Evolutionary conservation across 345 rosid genomes (phyloP).

Genomic region (Gossypium ekmanianum): DNA sequence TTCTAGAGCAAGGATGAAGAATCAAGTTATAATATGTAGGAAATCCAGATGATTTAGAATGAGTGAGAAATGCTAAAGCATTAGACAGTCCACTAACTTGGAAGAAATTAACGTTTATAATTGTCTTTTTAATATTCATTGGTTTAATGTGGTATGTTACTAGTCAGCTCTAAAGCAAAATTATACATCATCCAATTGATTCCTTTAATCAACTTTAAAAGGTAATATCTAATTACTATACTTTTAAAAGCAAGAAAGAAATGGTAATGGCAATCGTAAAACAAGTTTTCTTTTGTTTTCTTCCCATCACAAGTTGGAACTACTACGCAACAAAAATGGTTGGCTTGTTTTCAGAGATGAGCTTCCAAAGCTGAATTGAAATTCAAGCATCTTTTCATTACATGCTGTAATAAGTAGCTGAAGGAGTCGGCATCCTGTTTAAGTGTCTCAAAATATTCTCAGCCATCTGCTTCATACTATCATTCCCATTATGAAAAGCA

Average conservation of each 20-base stretch:
- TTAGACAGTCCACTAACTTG: no score
- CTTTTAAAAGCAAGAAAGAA: no score
- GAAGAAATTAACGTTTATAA: no score
- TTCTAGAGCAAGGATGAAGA: not conserved
- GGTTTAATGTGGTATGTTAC: no score
- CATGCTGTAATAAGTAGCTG: constrained; percentile 31
- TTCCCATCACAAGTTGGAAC: not conserved
- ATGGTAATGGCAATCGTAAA: not conserved
- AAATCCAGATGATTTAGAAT: not conserved
- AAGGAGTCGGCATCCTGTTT: constrained; percentile 64
- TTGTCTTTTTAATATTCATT: no score
- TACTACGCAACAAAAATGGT: not conserved
- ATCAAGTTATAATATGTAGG: not conserved
- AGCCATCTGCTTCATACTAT: constrained; percentile 70
- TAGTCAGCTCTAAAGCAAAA: no score
- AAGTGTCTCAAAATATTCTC: constrained; percentile 69
- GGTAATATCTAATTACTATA: no score
- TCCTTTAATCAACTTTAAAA: no score
- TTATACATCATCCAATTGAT: no score
- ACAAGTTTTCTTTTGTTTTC: not conserved
- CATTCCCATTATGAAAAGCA: constrained; percentile 77
- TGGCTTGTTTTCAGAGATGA: no score
- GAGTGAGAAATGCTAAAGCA: not conserved
- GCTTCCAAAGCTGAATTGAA: no score
- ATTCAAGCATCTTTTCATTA: constrained; percentile 15